These are phyloP conservation scores for Anacardium occidentale DNA, from an alignment of 345 rosid genomes.

Conservation along the genomic window DNA sequence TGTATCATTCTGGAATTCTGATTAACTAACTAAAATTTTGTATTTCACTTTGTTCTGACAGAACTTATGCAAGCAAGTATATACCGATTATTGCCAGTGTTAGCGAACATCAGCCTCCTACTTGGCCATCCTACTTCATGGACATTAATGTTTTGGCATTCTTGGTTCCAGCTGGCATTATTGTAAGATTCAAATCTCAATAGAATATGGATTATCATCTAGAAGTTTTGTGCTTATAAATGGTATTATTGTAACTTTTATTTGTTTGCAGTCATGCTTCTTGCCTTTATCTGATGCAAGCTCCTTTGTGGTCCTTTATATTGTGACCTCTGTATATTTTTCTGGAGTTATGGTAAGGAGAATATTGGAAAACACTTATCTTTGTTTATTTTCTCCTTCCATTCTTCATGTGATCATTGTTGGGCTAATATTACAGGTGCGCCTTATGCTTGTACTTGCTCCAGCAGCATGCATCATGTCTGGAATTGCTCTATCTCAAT, in stretches of 20 bases:
- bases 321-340: constrained; percentile 92
- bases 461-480: constrained; percentile 99
- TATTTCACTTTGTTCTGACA: constrained; percentile 36
- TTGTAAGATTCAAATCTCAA: constrained; percentile 54
- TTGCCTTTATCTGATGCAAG: constrained; percentile 96
- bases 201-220: constrained; percentile 8
- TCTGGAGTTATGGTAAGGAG: constrained; percentile 98
- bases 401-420: constrained; percentile 1
- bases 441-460: constrained; percentile 98
- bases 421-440: constrained; percentile 60
- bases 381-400: not conserved
- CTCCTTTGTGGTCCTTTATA: constrained; percentile 85
- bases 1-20: not conserved
- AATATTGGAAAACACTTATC: constrained; percentile 4
- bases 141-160: constrained; percentile 99
- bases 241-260: constrained; percentile 21
- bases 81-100: constrained; percentile 99
- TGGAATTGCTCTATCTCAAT: constrained; percentile 97
- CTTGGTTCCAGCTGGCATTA: constrained; percentile 98
- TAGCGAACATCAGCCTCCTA: constrained; percentile 99
- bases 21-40: not conserved
- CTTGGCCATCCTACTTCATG: constrained; percentile 99
- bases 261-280: constrained; percentile 87
- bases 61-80: constrained; percentile 97
- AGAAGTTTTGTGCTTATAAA: constrained; percentile 2